Conservation (phyloP, 805 yeast genomes). For the Candida awuae region DNA sequence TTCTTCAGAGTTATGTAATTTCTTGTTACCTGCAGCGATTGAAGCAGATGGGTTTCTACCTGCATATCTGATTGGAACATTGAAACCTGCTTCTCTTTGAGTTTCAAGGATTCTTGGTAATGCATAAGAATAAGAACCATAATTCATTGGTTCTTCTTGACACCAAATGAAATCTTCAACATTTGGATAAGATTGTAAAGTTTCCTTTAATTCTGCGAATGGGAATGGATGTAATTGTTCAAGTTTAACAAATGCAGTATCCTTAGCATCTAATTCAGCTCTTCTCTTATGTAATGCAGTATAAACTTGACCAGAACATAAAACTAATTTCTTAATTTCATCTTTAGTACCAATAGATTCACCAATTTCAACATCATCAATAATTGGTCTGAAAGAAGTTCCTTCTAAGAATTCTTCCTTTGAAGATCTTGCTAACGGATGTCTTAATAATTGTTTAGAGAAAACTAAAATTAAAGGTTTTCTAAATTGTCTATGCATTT, state of each 20-base stretch:
- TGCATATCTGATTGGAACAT: slow-evolving; percentile 63
- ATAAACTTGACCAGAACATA: slow-evolving; percentile 90
- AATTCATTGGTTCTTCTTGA: slow-evolving; percentile 98
- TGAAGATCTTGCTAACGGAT: slow-evolving; percentile 89
- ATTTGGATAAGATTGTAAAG: slow-evolving; percentile 71
- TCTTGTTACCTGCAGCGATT: slow-evolving; percentile 95
- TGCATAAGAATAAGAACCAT: slow-evolving; percentile 80
- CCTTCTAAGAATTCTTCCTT: slow-evolving; percentile 84
- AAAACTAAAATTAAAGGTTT: slow-evolving; percentile 80
- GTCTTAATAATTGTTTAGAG: slow-evolving; percentile 92
- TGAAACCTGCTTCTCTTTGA: slow-evolving; percentile 64
- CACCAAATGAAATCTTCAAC: slow-evolving; percentile 88
- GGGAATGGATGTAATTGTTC: slow-evolving; percentile 99
- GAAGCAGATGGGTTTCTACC: slow-evolving; percentile 98
- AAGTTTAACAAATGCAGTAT: slow-evolving; percentile 79
- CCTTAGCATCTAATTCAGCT: slow-evolving; percentile 62
- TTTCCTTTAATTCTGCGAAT: slow-evolving; percentile 83
- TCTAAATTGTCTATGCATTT: slow-evolving; percentile 98
- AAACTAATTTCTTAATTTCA: slow-evolving; percentile 79
- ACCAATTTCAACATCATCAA: slow-evolving; percentile 86
- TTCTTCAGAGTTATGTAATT: slow-evolving; percentile 83
- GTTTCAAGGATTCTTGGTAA: slow-evolving; percentile 78
- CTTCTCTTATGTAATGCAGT: slow-evolving; percentile 89
- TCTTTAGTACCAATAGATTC: slow-evolving; percentile 66
- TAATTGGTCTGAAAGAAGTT: slow-evolving; percentile 89